These are phyloP conservation scores for Pyrenophora teres DNA, from an alignment of 2,329 filamentous ascomycete genomes.

Conservation along the genomic window DNA sequence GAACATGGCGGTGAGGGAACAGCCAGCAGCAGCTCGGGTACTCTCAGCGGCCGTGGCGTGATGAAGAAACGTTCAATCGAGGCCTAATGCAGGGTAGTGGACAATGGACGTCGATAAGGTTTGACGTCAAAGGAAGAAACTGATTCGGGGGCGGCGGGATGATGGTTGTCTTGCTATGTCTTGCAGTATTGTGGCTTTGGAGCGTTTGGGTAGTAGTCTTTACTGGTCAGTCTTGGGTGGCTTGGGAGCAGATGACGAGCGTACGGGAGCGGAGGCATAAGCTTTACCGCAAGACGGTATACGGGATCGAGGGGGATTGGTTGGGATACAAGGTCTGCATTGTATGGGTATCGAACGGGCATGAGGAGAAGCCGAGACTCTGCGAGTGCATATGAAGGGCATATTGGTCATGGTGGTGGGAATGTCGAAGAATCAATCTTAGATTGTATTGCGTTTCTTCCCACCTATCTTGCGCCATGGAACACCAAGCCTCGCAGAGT, in stretches of 20 bases:
- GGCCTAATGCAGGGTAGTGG: conserved; percentile 14
- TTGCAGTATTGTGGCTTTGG: not conserved
- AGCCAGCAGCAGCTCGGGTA: conserved; percentile 4
- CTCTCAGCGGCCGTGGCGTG: conserved; percentile 16
- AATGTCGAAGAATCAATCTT: not conserved
- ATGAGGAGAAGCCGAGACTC: not conserved
- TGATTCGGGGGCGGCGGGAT: not conserved
- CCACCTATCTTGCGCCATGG: not conserved
- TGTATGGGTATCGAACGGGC: conserved; percentile 1
- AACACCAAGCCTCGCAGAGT: not conserved
- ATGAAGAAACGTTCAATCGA: conserved; percentile 6
- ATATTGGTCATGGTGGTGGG: not conserved
- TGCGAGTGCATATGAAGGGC: not conserved
- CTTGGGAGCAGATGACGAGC: not conserved
- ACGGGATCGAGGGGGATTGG: not conserved
- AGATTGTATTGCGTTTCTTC: not conserved
- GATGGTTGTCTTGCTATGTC: conserved; percentile 1
- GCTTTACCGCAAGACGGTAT: conserved; percentile 10
- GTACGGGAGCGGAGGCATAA: conserved; percentile 10
- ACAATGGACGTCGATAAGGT: conserved; percentile 2
- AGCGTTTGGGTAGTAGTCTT: conserved; percentile 5
- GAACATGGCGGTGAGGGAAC: conserved; percentile 15
- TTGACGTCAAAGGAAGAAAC: conserved; percentile 7
- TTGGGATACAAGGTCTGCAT: conserved; percentile 1
- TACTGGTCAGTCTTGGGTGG: conserved; percentile 1